Base-by-base conservation (phyloP, 2,329 filamentous ascomycete genomes). In the Aaosphaeria pasadenensis region DNA sequence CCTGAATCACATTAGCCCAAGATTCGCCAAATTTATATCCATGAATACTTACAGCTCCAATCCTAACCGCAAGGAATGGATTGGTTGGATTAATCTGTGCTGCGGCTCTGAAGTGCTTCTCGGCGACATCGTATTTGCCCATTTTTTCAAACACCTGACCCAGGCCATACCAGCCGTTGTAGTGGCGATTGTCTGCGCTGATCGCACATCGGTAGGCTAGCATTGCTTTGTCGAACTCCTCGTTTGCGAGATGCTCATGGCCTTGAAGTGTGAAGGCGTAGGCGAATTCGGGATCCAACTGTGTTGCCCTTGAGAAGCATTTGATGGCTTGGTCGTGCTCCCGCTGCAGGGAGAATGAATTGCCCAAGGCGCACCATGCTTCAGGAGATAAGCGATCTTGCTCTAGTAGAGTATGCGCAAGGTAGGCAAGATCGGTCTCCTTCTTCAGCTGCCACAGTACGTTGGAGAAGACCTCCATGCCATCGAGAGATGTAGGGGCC, bases 401-500 rank as follows among this genome's bases (percentile, higher is more conserved):
- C 55, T 96, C 92, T 44, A 95, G 82, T 38, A 97, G 78, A 61
- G 95, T 89, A 63, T 97, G 92, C 0, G 92, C 90, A 30, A 99
- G 78, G 71, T 94, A 95, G 1, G 92, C 91, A 24, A 99, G 78
- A 52, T 96, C 89, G 0, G 91, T 88, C 64, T 96, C 92, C 54
- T 88, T 86, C 71, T 95, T 96, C 53, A 96, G 75, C 69, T 96
- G 91, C 94, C 95, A 99, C n/a, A 99, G 79, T n/a, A 95, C 87
- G 1, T 94, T 99, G 11, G 92, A 97, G 72, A 96, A 99, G 33
- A 97, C 86, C 66, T 99, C 94, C 91, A 97, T 96, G 63, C 96
- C 91, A 64, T 95, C 88, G 40, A 95, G 78, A 4, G 89, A 84
- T 1, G 89, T 88, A 1, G 92, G 92, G 9, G 89, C 86, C 57